Evolutionary conservation across 2,329 filamentous ascomycete genomes (phyloP), one percentile per base, ranked within the genome.

Genomic region (Colletotrichum aenigma): DNA sequence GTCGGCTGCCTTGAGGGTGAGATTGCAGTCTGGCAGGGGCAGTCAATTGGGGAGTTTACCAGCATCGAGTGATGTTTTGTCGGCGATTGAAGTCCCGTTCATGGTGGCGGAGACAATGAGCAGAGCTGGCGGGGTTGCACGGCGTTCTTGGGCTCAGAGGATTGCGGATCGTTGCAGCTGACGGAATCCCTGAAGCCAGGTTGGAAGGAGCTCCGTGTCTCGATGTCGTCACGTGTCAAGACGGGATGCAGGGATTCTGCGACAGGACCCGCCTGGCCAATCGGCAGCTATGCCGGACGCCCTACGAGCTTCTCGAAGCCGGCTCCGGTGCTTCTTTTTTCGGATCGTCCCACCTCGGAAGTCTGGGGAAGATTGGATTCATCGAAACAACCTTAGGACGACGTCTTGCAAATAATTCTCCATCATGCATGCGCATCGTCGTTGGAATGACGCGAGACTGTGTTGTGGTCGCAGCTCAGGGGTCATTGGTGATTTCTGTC

Each of bases 1-100:
- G 85, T 98, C 93, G 84, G 87, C 90, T 91, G 81, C 16, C 75
- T 74, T 30, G 68, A 77, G 78, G 79, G 80, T 78, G 77, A 75
- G 71, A 67, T 73, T 58, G 66, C 74, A 71, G 68, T 66, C 72
- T 38, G 70, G 36, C 24, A 36, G 24, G 24, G 70, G 71, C 18
- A 26, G 66, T 26, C 56, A 78, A 64, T 26, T 38, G 70, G 61
- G 66, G 32, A 28, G 70, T 82, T 83, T 77, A 89, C 88, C 86
- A 81, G 86, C 84, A 80, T 89, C 87, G 70, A 89, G 81, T 75
- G 86, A 85, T 79, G 83, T 81, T 55, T 81, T 78, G 30, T 85
- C 85, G 55, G 81, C 80, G 61, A 82, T 74, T 38, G 60, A 61
- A 70, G 77, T 79, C 60, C 85, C 85, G 75, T 87, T 88, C 87